Base-by-base conservation (phyloP, 2,329 filamentous ascomycete species). In the Nannizzia gypsea region DNA sequence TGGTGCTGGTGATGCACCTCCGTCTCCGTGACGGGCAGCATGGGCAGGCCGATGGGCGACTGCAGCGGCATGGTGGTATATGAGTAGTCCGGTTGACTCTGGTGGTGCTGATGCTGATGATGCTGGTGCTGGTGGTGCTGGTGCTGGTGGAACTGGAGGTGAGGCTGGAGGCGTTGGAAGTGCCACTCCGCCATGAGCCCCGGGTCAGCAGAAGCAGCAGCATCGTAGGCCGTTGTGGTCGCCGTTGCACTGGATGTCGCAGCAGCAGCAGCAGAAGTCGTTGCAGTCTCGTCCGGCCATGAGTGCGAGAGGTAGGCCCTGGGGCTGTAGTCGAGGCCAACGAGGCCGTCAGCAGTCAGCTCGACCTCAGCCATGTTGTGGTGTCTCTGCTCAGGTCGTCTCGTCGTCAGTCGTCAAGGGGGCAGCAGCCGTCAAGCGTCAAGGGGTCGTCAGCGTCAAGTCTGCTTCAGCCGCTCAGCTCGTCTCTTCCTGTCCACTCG, bases 11-110 rank as follows among this genome's bases (percentile, higher is more conserved):
- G 44, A 11, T 52, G 48, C 9, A 24, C 17, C 26, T 52, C 48
- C 11, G 48, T n/a, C 67, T 88, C 86, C 6, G 76, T 73, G 6
- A 83, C 82, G 6, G 84, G 72, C 64, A 81, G 74, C 48, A 52
- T 52, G 26, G 48, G 48, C 78, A 69, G 70, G 78, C 78, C 59
- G 80, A 84, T 63, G 81, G 78, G 72, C 2, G 75, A 74, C 54
- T 76, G 74, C 62, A 78, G 66, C 38, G 73, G 67, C 63, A 77
- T 71, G 50, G 68, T 72, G 68, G 86, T 87, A 63, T 83, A 83
- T 61, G 85, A 77, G 68, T 80, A 82, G 68, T 72, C 68, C 57
- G 70, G 78, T 66, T 83, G 77, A 63, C 85, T 72, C 3, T 80
- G 75, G 1, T 55, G 52, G 34, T 36, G 31, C 42, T 85, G 58